Evolutionary conservation across 352 stramenopile species (phyloP), one percentile per base, ranked within the genome.

Genomic region (Peronosclerospora sorghi): DNA sequence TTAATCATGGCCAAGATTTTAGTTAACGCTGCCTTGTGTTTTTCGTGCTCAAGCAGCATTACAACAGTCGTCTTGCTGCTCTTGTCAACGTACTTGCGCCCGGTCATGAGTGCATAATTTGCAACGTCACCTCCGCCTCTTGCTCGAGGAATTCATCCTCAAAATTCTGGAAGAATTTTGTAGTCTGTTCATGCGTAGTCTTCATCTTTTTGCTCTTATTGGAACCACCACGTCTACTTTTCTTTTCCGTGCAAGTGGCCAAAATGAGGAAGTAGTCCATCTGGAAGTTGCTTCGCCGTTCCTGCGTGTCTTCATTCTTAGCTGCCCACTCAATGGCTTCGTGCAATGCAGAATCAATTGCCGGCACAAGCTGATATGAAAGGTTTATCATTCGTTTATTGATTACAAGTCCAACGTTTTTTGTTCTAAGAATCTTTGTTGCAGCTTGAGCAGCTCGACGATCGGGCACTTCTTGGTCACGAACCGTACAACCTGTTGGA

Each of bases 181-280:
- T 63, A 12, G 50, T 78, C 49, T 81, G 63, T 24, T 68, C 70
- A 55, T 85, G 77, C 38, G 70, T 36, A n/a, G 56, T 83, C 62
- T 89, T 87, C 46, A 61, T 59, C 58, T 87, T 89, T 56, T 87
- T 88, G 36, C 65, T 59, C 35, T 77, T 73, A 35, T 74, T 82
- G 23, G 54, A 41, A 9, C 35, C 46, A 29, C 44, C 50, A 7
- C 53, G 51, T 27, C 62, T 41, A 27, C 50, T 65, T 45, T 73
- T 76, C 35, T 86, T 72, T n/a, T 79, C 59, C 5, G 66, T 66
- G 56, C 73, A 89, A 6, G 65, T 75, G 20, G 73, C 58, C 15
- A 91, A 59, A 9, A 91, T 64, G 13, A 91, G 54, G 41, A 91
- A 87, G 42, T 91, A 89, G 56, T 89, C 79, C 45, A 91, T 77